A percentile compares a stretch with the other conserved stretches of the same genome.
These are phyloP conservation scores for Eremothecium gossypii DNA, from an alignment of 1,139 yeast species.

Conservation along the genomic window DNA sequence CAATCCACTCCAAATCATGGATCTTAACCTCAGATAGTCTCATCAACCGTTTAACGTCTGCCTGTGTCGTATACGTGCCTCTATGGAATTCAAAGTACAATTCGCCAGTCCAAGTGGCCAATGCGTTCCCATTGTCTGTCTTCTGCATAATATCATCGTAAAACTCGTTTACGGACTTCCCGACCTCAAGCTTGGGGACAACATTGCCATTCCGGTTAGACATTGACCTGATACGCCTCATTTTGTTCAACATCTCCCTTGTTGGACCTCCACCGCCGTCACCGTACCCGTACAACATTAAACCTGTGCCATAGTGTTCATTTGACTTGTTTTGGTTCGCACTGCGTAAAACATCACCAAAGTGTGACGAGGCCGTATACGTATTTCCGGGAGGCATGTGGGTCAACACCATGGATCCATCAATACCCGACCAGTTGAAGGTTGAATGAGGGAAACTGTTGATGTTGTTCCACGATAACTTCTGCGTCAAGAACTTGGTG, in stretches of 20 bases:
- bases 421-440: conserved; percentile 91
- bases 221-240: conserved; percentile 83
- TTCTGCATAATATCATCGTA: conserved; percentile 55
- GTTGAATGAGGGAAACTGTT: conserved; percentile 82
- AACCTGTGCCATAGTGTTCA: conserved; percentile 69
- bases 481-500: conserved; percentile 81
- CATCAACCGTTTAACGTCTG: conserved; percentile 72
- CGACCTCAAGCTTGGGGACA: conserved; percentile 70
- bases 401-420: conserved; percentile 84
- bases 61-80: conserved; percentile 94
- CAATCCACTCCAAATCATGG: conserved; percentile 78
- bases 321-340: conserved; percentile 73
- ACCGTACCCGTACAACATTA: conserved; percentile 83
- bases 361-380: conserved; percentile 85
- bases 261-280: conserved; percentile 99
- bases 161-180: conserved; percentile 63
- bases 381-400: conserved; percentile 99
- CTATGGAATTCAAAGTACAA: conserved; percentile 91
- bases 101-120: conserved; percentile 91
- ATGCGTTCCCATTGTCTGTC: conserved; percentile 54
- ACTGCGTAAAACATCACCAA: conserved; percentile 83
- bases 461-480: conserved; percentile 91
- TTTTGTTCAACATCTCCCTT: conserved; percentile 83
- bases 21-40: conserved; percentile 68
- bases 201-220: conserved; percentile 71